These are phyloP conservation scores for Scleroderma citrinum DNA, from an alignment of 768 basidiomycete species.

Conservation along the genomic window DNA sequence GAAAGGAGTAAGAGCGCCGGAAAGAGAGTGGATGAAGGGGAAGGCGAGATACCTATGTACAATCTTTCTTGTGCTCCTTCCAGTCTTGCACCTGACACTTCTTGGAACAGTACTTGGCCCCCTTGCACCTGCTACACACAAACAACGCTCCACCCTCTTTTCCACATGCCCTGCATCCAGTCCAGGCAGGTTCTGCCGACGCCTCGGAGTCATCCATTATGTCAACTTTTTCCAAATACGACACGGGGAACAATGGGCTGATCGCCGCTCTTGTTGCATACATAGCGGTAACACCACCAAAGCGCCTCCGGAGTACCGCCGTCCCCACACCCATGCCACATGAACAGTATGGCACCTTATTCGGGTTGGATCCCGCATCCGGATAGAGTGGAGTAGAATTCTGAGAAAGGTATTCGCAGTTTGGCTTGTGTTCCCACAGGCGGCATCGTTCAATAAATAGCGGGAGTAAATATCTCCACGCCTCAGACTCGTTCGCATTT, in stretches of 20 bases:
- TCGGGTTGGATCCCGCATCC: conserved; percentile 27
- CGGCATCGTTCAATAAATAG: conserved; percentile 48
- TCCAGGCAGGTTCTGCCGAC: background rate
- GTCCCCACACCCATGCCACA: conserved; percentile 49
- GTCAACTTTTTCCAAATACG: conserved; percentile 40
- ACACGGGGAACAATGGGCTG: conserved; percentile 46
- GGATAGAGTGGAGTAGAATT: conserved; percentile 32
- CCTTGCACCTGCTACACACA: conserved; percentile 34
- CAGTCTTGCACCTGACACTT: conserved; percentile 43
- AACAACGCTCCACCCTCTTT: conserved; percentile 20
- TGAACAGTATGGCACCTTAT: conserved; percentile 40
- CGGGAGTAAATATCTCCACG: conserved; percentile 50
- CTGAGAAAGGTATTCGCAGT: conserved; percentile 43
- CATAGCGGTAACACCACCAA: conserved; percentile 33
- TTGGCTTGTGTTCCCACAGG: conserved; percentile 40
- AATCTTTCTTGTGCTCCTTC: conserved; percentile 38
- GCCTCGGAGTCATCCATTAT: background rate
- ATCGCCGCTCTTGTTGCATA: conserved; percentile 46
- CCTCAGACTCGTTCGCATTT: conserved; percentile 15
- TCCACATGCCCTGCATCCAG: conserved; percentile 16
- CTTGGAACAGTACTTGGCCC: conserved; percentile 36
- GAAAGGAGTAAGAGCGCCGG: too few relatives aligned
- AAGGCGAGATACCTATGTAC: too few relatives aligned
- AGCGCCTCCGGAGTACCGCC: conserved; percentile 31
- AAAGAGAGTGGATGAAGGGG: too few relatives aligned